A percentile compares a stretch with the other conserved stretches of the same genome.
These are phyloP conservation scores for Aspergillus sp. DNA, from an alignment of 2,329 filamentous ascomycete species.

Conservation along the genomic window DNA sequence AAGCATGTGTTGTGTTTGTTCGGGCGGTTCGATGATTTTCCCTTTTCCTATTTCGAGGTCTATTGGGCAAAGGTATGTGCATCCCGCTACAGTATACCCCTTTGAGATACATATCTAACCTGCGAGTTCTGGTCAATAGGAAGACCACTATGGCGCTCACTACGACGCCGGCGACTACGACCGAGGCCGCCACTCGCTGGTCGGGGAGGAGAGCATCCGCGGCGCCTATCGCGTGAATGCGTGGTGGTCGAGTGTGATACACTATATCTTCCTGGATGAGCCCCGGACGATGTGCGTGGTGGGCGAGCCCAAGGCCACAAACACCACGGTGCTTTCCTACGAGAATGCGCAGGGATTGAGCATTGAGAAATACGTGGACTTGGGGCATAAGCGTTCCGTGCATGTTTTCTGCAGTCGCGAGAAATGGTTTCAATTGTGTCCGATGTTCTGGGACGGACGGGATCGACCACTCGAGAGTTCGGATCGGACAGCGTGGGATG, in stretches of 20 bases:
- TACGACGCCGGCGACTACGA: conserved; percentile 56
- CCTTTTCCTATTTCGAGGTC: conserved; percentile 76
- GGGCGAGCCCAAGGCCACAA: conserved; percentile 68
- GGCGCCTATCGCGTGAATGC: conserved; percentile 56
- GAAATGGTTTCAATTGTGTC: conserved; percentile 64
- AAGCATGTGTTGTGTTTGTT: conserved; percentile 60
- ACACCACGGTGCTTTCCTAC: conserved; percentile 68
- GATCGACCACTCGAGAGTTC: conserved; percentile 43
- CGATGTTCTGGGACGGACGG: conserved; percentile 49
- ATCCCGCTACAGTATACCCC: no score
- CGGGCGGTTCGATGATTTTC: conserved; percentile 66
- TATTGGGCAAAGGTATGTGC: conserved; percentile 67
- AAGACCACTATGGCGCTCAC: conserved; percentile 60
- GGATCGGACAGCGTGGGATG: conserved; percentile 47
- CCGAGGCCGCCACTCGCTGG: conserved; percentile 59
- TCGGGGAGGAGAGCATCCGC: conserved; percentile 55
- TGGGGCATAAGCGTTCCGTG: conserved; percentile 69
- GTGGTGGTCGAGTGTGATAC: conserved; percentile 58
- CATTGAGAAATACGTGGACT: conserved; percentile 68
- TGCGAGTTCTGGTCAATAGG: conserved; percentile 35
- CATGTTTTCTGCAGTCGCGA: conserved; percentile 64
- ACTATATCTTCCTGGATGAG: conserved; percentile 60
- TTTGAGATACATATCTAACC: not conserved
- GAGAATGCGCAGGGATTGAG: conserved; percentile 72
- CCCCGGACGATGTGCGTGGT: conserved; percentile 54